These are phyloP conservation scores for Kluyveromyces sp. DNA, from an alignment of 1,139 yeast genomes.

Conservation along the genomic window DNA sequence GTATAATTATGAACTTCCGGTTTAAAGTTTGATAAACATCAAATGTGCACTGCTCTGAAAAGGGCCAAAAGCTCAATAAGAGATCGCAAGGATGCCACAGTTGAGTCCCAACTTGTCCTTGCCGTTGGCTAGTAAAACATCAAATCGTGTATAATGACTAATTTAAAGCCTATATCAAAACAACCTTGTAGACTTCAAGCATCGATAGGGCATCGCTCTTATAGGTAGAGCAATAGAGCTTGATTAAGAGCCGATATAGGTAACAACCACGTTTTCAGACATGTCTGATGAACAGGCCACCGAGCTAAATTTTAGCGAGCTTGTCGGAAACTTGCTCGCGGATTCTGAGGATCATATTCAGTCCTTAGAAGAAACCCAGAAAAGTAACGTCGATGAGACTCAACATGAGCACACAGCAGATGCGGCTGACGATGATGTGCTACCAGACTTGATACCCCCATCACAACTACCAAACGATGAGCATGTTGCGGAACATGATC, in stretches of 20 bases:
- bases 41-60: not conserved
- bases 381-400: slow-evolving; percentile 1
- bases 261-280: not conserved
- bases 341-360: slow-evolving; percentile 17
- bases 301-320: slow-evolving; percentile 28
- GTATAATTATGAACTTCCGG: not conserved
- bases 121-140: not conserved
- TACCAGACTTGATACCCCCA: slow-evolving; percentile 7
- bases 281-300: slow-evolving; percentile 24
- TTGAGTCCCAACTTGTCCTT: not conserved
- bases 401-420: slow-evolving; percentile 6
- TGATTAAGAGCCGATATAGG: too few species aligned
- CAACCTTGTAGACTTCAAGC: not conserved
- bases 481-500: slow-evolving; percentile 15
- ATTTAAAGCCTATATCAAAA: not conserved
- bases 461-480: slow-evolving; percentile 5
- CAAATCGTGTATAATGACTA: not conserved
- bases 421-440: slow-evolving; percentile 10
- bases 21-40: not conserved
- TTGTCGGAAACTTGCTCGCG: slow-evolving; percentile 29
- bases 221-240: too few species aligned
- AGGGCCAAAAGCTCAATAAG: not conserved
- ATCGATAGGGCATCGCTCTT: not conserved
- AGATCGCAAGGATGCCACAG: not conserved
- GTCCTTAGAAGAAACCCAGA: slow-evolving; percentile 10